A percentile compares a stretch with the other conserved stretches of the same genome.
Evolutionary conservation across 495 filamentous ascomycete genomes (phyloP).

Genomic region (Lepraria neglecta): DNA sequence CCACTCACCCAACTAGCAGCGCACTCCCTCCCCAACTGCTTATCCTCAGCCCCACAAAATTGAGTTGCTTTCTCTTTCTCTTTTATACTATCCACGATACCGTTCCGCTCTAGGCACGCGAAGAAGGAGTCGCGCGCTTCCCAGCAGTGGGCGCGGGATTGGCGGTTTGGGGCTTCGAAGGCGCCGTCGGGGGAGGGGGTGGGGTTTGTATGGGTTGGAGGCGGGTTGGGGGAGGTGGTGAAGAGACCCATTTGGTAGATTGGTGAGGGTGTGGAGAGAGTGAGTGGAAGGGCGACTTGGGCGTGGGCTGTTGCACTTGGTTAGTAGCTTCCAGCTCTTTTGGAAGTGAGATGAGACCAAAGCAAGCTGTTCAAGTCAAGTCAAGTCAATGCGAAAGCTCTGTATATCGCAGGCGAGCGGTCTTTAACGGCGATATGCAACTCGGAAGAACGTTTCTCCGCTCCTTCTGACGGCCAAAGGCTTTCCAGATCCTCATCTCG

Average conservation of each 20-base stretch:
- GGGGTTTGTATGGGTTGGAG: conserved; percentile 23
- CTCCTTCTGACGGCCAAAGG: no score
- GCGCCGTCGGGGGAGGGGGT: conserved; percentile 38
- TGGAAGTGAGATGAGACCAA: background rate
- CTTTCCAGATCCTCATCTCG: no score
- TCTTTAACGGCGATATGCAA: no score
- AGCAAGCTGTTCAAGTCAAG: background rate
- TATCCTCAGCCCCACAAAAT: conserved; percentile 60
- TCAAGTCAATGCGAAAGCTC: no score
- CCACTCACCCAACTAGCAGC: conserved; percentile 69
- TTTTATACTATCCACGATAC: conserved; percentile 79
- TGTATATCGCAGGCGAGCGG: no score
- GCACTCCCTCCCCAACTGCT: conserved; percentile 68
- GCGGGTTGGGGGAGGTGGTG: conserved; percentile 28
- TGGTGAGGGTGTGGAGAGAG: background rate
- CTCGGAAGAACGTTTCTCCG: no score
- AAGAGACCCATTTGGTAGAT: conserved; percentile 41
- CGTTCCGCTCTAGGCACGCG: conserved; percentile 68
- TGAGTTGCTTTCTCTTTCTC: conserved; percentile 57
- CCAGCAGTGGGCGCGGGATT: conserved; percentile 76
- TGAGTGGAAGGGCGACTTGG: conserved; percentile 2
- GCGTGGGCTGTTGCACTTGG: background rate
- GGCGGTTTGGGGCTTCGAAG: conserved; percentile 66
- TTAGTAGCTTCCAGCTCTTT: background rate
- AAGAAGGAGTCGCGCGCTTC: conserved; percentile 81